phyloP scores from a whole-genome alignment of 768 basidiomycete species.

The Podaxis rugospora region DNA sequence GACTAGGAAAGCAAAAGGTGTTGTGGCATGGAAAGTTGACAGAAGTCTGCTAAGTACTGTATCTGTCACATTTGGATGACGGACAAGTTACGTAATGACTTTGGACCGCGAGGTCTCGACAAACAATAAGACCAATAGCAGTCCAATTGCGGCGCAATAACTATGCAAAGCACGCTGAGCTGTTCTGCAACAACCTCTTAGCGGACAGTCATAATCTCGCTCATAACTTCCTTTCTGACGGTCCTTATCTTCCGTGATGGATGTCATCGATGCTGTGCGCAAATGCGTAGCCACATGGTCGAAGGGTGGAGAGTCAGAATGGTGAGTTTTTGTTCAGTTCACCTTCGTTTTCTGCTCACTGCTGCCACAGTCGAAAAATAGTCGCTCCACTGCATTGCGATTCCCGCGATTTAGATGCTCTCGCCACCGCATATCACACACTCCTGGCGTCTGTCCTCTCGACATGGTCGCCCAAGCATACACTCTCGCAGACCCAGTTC shows the following conservation, averaged over 20 bases:
- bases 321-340: slow-evolving; percentile 35
- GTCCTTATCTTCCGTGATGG: slow-evolving; percentile 35
- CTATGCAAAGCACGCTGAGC: slow-evolving; percentile 4
- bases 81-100: neutral
- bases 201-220: slow-evolving; percentile 3
- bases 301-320: slow-evolving; percentile 57
- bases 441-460: slow-evolving; percentile 55
- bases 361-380: slow-evolving; percentile 50
- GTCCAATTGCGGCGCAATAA: slow-evolving; percentile 8
- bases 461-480: slow-evolving; percentile 47
- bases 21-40: too few relatives aligned
- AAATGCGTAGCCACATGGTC: slow-evolving; percentile 50
- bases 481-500: slow-evolving; percentile 46
- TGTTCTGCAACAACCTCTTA: neutral
- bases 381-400: slow-evolving; percentile 58
- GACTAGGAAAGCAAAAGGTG: too few relatives aligned
- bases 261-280: slow-evolving; percentile 52
- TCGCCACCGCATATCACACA: slow-evolving; percentile 67
- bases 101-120: neutral
- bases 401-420: slow-evolving; percentile 45
- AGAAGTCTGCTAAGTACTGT: too few relatives aligned
- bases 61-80: neutral
- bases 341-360: slow-evolving; percentile 12
- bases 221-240: neutral
- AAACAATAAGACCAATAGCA: neutral